Percentiles rank a stretch among this genome's conserved stretches.
Conservation (phyloP, 768 basidiomycete species). For the Roridomyces roridus region DNA sequence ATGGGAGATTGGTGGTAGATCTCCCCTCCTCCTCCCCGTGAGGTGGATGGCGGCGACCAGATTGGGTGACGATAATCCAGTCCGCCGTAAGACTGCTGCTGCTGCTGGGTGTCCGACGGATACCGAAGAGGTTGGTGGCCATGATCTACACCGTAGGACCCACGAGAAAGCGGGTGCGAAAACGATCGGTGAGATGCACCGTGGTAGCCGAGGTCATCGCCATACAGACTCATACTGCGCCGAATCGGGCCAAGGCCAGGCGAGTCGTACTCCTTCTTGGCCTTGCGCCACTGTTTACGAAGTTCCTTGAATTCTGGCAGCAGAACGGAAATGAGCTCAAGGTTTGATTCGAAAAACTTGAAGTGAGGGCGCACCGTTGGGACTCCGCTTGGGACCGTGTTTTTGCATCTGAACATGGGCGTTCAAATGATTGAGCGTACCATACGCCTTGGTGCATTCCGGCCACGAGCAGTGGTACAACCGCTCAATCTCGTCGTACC, state of each 20-base stretch:
- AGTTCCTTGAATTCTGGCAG: constrained; percentile 95
- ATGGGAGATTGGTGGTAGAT: constrained; percentile 16
- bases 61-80: constrained; percentile 12
- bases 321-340: constrained; percentile 16
- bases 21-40: constrained; percentile 11
- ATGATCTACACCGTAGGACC: constrained; percentile 8
- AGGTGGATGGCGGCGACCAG: constrained; percentile 13
- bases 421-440: constrained; percentile 96
- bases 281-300: constrained; percentile 94
- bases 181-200: constrained; percentile 15
- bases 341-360: constrained; percentile 1
- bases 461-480: constrained; percentile 88
- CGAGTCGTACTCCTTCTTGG: constrained; percentile 75
- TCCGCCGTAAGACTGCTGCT: constrained; percentile 4
- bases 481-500: constrained; percentile 96
- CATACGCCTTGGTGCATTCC: constrained; percentile 83
- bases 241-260: constrained; percentile 21
- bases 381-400: constrained; percentile 89
- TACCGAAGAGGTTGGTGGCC: constrained; percentile 11
- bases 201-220: constrained; percentile 22
- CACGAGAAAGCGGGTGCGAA: constrained; percentile 20
- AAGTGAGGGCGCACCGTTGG: constrained; percentile 67
- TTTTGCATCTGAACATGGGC: constrained; percentile 99
- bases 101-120: constrained; percentile 14
- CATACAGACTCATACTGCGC: constrained; percentile 23